A percentile compares a stretch with the other conserved stretches of the same genome.
Conservation (phyloP, 345 rosid species). For the Brassica incana region DNA sequence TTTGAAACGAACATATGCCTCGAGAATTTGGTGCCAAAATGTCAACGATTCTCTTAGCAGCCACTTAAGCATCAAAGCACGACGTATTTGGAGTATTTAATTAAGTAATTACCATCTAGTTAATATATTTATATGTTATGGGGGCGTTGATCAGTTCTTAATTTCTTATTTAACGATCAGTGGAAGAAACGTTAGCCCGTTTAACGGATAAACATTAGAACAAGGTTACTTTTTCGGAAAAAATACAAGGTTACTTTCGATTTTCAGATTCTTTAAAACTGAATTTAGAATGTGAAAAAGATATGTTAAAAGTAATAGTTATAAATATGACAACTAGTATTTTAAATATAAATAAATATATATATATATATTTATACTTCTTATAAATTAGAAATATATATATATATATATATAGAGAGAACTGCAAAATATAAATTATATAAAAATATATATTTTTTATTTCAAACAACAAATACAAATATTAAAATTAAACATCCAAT, state of each 20-base stretch:
- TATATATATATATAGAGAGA: no score
- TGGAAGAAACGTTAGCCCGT: neutral
- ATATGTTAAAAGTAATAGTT: neutral
- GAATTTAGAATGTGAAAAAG: neutral
- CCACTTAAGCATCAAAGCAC: conserved; percentile 30
- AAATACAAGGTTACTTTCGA: neutral
- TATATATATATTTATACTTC: no score
- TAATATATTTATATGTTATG: neutral
- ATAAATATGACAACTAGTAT: neutral
- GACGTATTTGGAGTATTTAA: conserved; percentile 25
- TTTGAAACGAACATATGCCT: conserved; percentile 38
- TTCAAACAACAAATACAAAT: no score
- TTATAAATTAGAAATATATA: no score
- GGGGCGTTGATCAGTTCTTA: conserved; percentile 20
- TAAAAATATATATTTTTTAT: no score
- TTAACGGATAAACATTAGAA: neutral
- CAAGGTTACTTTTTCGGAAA: no score
- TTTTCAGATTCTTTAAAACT: neutral
- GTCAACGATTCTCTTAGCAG: conserved; percentile 38
- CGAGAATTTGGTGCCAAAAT: conserved; percentile 39
- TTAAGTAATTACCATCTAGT: conserved; percentile 1
- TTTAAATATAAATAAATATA: no score
- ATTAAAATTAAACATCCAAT: no score
- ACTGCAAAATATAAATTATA: no score
- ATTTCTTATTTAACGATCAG: neutral